Percentiles rank a stretch among this genome's conserved stretches.
Conservation (phyloP, 352 stramenopile species). For the Phytophthora pistaciae region DNA sequence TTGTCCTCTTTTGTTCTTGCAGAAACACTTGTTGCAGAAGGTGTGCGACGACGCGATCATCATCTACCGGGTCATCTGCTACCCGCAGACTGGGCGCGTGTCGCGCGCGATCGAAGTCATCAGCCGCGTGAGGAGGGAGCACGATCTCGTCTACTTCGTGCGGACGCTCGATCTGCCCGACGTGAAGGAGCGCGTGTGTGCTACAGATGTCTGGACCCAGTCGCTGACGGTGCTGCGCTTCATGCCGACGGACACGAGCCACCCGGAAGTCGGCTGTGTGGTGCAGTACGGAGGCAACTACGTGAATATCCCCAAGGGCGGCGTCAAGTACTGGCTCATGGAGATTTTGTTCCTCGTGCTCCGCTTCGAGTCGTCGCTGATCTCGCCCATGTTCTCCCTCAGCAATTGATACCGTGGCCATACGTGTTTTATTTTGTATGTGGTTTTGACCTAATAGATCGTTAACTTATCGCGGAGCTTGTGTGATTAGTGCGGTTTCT, state of each 20-base stretch:
- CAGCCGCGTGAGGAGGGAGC: constrained; percentile 46
- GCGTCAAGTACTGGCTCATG: constrained; percentile 67
- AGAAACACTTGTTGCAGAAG: constrained; percentile 59
- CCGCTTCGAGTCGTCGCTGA: constrained; percentile 61
- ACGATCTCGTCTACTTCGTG: constrained; percentile 58
- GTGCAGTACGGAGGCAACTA: constrained; percentile 59
- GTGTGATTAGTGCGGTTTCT: not conserved
- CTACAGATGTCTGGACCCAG: constrained; percentile 48
- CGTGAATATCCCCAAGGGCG: constrained; percentile 44
- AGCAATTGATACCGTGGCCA: constrained; percentile 26
- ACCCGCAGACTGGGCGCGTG: constrained; percentile 47
- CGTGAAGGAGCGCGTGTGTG: constrained; percentile 44
- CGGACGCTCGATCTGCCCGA: constrained; percentile 49
- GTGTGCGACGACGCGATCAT: constrained; percentile 59
- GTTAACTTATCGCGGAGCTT: constrained; percentile 30
- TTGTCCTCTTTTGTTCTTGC: not conserved
- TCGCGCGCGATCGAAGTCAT: constrained; percentile 59
- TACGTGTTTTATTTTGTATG: constrained; percentile 15
- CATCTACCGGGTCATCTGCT: constrained; percentile 60
- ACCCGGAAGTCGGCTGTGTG: constrained; percentile 41
- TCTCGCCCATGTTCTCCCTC: constrained; percentile 57
- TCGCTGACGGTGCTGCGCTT: constrained; percentile 58
- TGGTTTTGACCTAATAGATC: constrained; percentile 29
- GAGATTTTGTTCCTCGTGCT: constrained; percentile 63
- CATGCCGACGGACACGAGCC: constrained; percentile 40